Conservation (phyloP, 169 alveolate species). For the Blepharisma undulans region DNA sequence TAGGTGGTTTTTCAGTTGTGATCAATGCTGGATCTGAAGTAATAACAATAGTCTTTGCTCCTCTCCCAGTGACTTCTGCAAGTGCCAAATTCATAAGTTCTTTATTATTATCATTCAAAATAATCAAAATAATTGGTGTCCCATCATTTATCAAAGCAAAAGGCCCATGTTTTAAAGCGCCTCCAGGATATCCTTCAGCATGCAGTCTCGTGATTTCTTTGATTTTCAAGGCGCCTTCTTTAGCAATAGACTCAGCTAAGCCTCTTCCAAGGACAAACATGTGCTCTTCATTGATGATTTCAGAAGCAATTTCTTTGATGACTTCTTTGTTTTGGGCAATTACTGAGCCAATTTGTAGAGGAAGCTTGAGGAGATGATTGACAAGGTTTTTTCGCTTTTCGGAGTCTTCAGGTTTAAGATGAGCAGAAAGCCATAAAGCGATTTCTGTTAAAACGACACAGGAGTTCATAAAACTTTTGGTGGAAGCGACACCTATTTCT, state of each 20-base stretch:
- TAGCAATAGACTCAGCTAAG: conserved; percentile 92
- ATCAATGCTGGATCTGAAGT: conserved; percentile 55
- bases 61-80: conserved; percentile 93
- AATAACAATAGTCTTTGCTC: conserved; percentile 91
- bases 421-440: conserved; percentile 88
- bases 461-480: conserved; percentile 95
- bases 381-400: conserved; percentile 55
- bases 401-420: conserved; percentile 54
- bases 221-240: conserved; percentile 96
- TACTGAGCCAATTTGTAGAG: conserved; percentile 50
- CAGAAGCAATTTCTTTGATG: conserved; percentile 44
- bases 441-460: conserved; percentile 85
- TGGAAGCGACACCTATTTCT: conserved; percentile 97
- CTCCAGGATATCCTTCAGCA: conserved; percentile 94
- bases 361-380: conserved; percentile 65
- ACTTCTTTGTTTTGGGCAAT: conserved; percentile 28
- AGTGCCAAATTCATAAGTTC: conserved; percentile 88
- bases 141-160: conserved; percentile 90
- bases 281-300: conserved; percentile 40
- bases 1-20: background rate
- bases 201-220: conserved; percentile 95
- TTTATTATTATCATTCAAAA: conserved; percentile 88
- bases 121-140: conserved; percentile 88
- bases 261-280: conserved; percentile 82
- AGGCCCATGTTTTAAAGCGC: conserved; percentile 97